Evolutionary conservation across 1,139 yeast genomes (phyloP).

Genomic region (Geotrichum cucujoidarum): DNA sequence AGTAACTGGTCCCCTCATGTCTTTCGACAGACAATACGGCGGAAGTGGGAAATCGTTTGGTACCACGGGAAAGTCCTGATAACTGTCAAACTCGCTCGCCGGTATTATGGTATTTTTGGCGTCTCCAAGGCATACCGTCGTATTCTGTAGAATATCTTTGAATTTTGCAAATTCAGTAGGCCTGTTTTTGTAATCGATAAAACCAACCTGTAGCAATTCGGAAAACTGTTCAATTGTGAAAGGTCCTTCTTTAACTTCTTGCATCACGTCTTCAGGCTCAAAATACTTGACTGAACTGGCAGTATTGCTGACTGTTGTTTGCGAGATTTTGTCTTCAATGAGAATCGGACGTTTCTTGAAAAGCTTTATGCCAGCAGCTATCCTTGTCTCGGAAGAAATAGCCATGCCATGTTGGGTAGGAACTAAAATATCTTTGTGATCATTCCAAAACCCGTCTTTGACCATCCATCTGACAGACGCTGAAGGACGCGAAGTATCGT

Average conservation of each 20-base stretch:
- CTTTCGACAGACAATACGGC: constrained; percentile 21
- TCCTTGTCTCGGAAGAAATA: constrained; percentile 32
- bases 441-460: constrained; percentile 37
- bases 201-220: too few species aligned
- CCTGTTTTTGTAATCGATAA: constrained; percentile 18
- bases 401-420: constrained; percentile 36
- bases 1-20: neutral
- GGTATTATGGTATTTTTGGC: constrained; percentile 16
- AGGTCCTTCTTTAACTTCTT: too few species aligned
- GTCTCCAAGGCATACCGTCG: constrained; percentile 21
- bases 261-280: constrained; percentile 28
- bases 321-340: constrained; percentile 26
- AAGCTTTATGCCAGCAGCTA: constrained; percentile 31
- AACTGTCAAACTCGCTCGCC: constrained; percentile 27
- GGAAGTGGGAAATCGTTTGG: constrained; percentile 35
- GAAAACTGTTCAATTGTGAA: too few species aligned
- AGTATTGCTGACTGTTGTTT: constrained; percentile 29
- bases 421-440: constrained; percentile 29
- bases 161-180: constrained; percentile 10
- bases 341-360: constrained; percentile 33
- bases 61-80: constrained; percentile 27
- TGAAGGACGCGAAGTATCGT: constrained; percentile 38
- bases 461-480: constrained; percentile 34
- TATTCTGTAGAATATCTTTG: constrained; percentile 18
- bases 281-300: constrained; percentile 27